Percentiles rank a stretch among this genome's conserved stretches.
Conservation (phyloP, 176 grass and related monocot species). For the Lolium multiflorum region DNA sequence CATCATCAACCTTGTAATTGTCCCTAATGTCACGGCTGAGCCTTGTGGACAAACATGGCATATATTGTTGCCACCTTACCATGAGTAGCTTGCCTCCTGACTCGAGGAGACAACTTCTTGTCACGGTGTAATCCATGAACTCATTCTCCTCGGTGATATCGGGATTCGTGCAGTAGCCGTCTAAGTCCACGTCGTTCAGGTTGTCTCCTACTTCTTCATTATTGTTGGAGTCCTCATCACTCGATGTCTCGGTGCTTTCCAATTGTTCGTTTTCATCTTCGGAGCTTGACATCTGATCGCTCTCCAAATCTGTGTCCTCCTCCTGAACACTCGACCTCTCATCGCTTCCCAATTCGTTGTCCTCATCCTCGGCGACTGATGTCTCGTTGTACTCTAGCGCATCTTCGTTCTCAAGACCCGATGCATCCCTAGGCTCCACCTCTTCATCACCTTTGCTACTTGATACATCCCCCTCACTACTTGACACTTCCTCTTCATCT, state of each 20-base stretch:
- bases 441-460: neutral
- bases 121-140: neutral
- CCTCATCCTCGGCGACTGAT: neutral
- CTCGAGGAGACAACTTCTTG: neutral
- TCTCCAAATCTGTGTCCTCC: neutral
- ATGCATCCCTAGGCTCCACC: neutral
- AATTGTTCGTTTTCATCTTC: neutral
- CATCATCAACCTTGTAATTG: neutral
- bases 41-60: neutral
- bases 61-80: neutral
- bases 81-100: neutral
- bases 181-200: neutral
- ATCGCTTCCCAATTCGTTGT: neutral
- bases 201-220: neutral
- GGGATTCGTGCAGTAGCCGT: neutral
- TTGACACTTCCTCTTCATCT: neutral
- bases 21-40: neutral
- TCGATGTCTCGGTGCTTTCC: neutral
- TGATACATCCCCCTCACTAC: neutral
- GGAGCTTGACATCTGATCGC: neutral
- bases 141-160: neutral
- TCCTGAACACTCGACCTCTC: too few species aligned
- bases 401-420: neutral
- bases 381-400: neutral
- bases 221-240: neutral